A percentile compares a stretch with the other conserved stretches of the same genome.
Evolutionary conservation across 495 filamentous ascomycete species (phyloP).

Genomic region (Physcia stellaris): DNA sequence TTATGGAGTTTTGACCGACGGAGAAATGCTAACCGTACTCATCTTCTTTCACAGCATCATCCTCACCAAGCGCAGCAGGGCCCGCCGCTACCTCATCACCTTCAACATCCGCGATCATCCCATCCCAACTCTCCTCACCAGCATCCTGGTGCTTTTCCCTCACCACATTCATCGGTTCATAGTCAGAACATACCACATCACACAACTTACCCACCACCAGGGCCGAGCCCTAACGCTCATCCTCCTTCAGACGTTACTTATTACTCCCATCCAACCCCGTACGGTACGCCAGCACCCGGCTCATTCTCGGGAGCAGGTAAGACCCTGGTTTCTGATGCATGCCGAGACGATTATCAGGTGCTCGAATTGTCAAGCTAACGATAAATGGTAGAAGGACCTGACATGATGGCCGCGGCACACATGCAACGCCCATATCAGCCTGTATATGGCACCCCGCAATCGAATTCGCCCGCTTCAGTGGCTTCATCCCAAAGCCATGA

Average conservation of each 20-base stretch:
- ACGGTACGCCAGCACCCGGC: conserved; percentile 55
- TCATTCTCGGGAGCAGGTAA: conserved; percentile 72
- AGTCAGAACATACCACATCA: conserved; percentile 29
- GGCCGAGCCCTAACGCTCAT: conserved; percentile 32
- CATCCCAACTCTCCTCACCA: conserved; percentile 29
- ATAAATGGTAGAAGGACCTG: conserved; percentile 50
- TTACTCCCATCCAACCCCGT: conserved; percentile 58
- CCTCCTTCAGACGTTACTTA: conserved; percentile 54
- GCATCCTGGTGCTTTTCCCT: conserved; percentile 44
- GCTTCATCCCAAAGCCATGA: conserved; percentile 82
- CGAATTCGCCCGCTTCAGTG: conserved; percentile 91
- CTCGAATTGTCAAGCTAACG: background rate
- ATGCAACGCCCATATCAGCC: conserved; percentile 79
- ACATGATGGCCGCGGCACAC: conserved; percentile 87
- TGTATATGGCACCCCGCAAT: conserved; percentile 93
- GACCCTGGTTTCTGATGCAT: conserved; percentile 17
- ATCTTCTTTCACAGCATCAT: conserved; percentile 18
- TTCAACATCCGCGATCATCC: conserved; percentile 41
- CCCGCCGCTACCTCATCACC: conserved; percentile 44
- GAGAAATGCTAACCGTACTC: background rate
- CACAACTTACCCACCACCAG: conserved; percentile 35
- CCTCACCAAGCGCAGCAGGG: conserved; percentile 28
- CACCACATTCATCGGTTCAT: conserved; percentile 34
- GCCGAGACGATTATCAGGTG: background rate
- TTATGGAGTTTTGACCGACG: too few relatives aligned